These are phyloP conservation scores for Cajanus cajan DNA, from an alignment of 306 rosid species.

Conservation along the genomic window DNA sequence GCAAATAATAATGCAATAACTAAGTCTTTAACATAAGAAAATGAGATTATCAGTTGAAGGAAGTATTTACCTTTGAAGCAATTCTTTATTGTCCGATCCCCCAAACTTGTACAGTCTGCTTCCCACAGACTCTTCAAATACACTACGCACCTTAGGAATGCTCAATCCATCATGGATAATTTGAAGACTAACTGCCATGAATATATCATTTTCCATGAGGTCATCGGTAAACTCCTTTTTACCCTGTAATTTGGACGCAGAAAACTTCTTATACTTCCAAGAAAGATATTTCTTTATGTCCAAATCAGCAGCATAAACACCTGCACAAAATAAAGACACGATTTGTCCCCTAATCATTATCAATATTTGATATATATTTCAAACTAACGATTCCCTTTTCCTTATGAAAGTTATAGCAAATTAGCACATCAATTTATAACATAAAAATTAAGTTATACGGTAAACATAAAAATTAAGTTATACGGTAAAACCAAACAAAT, in stretches of 20 bases:
- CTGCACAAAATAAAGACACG: too few species aligned
- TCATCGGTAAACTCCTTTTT: conserved; percentile 61
- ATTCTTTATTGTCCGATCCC: conserved; percentile 64
- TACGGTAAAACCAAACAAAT: not conserved
- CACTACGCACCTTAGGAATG: conserved; percentile 85
- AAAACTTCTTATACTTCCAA: conserved; percentile 59
- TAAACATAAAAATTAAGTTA: not conserved
- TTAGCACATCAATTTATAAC: too few species aligned
- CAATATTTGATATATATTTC: too few species aligned
- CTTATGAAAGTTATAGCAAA: too few species aligned
- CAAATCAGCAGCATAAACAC: conserved; percentile 72
- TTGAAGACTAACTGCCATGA: conserved; percentile 81
- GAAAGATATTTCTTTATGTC: conserved; percentile 54
- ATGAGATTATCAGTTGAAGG: conserved; percentile 10
- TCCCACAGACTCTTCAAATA: conserved; percentile 89
- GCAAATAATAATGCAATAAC: not conserved
- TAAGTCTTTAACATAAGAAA: not conserved
- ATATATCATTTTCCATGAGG: conserved; percentile 72
- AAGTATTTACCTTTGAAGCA: conserved; percentile 75
- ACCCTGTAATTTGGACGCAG: conserved; percentile 50
- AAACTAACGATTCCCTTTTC: not conserved
- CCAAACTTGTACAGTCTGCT: conserved; percentile 70
- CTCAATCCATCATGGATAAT: conserved; percentile 76
- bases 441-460: too few species aligned
- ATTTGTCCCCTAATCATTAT: too few species aligned